Conservation (phyloP, 768 basidiomycete species). For the Hypsizygus marmoreus region DNA sequence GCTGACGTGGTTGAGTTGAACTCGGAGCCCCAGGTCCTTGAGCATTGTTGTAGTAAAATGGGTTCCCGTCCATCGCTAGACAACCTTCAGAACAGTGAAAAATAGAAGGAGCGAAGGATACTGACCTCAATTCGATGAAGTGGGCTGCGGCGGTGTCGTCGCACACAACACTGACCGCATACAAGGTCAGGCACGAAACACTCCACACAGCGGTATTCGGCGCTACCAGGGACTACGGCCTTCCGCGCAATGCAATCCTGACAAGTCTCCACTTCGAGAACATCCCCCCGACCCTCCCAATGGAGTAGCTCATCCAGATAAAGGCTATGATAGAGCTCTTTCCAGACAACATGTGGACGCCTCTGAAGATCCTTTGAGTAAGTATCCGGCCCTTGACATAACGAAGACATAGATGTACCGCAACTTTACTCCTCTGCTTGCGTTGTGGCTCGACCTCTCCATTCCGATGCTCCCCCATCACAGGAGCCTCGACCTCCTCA, state of each 20-base stretch:
- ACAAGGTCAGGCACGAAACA: slow-evolving; percentile 8
- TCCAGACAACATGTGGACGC: not conserved
- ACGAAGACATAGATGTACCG: too few relatives aligned
- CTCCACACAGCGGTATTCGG: slow-evolving; percentile 7
- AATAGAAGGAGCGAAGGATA: too few relatives aligned
- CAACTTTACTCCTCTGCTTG: slow-evolving; percentile 9
- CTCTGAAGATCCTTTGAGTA: not conserved
- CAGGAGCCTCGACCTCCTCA: slow-evolving; percentile 9
- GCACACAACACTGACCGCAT: too few relatives aligned
- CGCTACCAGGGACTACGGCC: not conserved
- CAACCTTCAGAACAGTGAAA: too few relatives aligned
- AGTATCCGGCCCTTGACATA: too few relatives aligned
- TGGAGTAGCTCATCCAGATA: too few relatives aligned
- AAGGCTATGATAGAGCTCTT: too few relatives aligned
- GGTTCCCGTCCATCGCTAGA: slow-evolving; percentile 18
- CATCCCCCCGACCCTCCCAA: too few relatives aligned
- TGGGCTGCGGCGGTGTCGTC: not conserved
- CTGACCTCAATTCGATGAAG: slow-evolving; percentile 4
- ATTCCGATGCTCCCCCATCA: too few relatives aligned
- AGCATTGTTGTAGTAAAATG: slow-evolving; percentile 11
- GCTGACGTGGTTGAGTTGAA: slow-evolving; percentile 18
- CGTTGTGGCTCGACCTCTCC: slow-evolving; percentile 3
- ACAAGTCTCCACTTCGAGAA: too few relatives aligned
- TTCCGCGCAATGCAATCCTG: slow-evolving; percentile 8
- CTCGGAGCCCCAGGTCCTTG: slow-evolving; percentile 9